Conservation (phyloP, 495 filamentous ascomycete species). For the Daldinia vernicosa region DNA sequence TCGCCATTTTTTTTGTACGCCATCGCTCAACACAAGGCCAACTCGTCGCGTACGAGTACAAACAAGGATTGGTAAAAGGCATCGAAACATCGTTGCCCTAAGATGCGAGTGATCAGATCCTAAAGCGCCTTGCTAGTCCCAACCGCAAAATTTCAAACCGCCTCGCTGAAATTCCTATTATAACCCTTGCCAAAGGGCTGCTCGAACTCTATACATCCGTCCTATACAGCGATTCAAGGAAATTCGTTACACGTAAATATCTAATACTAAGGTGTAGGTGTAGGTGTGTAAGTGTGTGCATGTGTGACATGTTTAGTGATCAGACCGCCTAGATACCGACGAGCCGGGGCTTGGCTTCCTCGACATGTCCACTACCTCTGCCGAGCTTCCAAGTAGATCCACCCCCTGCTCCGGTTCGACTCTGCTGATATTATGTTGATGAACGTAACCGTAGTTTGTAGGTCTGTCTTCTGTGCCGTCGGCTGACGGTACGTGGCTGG, state of each 20-base stretch:
- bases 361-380: conserved; percentile 60
- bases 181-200: conserved; percentile 15
- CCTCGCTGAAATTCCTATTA: conserved; percentile 37
- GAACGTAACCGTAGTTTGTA: conserved; percentile 76
- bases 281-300: background rate
- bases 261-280: background rate
- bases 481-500: conserved; percentile 46
- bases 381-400: conserved; percentile 56
- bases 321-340: conserved; percentile 29
- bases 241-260: conserved; percentile 44
- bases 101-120: conserved; percentile 39
- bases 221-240: conserved; percentile 42
- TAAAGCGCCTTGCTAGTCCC: conserved; percentile 40
- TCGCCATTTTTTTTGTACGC: conserved; percentile 47
- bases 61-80: conserved; percentile 30
- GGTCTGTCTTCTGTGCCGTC: conserved; percentile 61
- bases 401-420: conserved; percentile 59
- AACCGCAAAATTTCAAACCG: conserved; percentile 38
- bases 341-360: conserved; percentile 36
- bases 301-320: background rate
- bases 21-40: conserved; percentile 44
- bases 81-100: conserved; percentile 28
- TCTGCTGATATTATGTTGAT: conserved; percentile 69
- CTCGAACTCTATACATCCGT: conserved; percentile 40
- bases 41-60: conserved; percentile 23